These are phyloP conservation scores for Epichloe amarillans DNA, from an alignment of 2,329 filamentous ascomycete genomes.

Conservation along the genomic window DNA sequence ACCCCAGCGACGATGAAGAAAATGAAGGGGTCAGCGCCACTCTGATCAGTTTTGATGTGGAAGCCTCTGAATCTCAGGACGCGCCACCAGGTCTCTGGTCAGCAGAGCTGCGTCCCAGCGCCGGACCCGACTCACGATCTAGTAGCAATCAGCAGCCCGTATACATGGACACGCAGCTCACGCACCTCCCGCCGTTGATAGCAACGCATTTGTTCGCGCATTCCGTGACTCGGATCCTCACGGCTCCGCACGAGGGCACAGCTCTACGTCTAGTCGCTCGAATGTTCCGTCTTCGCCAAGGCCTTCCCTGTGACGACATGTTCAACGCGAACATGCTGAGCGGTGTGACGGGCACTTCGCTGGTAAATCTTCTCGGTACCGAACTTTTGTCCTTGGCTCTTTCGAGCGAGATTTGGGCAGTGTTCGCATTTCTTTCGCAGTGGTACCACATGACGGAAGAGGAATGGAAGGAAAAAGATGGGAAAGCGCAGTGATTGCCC, in stretches of 20 bases:
- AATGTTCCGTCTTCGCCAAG: slow-evolving; percentile 25
- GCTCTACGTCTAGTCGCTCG: slow-evolving; percentile 32
- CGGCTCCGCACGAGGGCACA: slow-evolving; percentile 33
- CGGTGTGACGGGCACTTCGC: slow-evolving; percentile 24
- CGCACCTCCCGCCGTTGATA: slow-evolving; percentile 33
- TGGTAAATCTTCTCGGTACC: slow-evolving; percentile 31
- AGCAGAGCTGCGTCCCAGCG: slow-evolving; percentile 42
- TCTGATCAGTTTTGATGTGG: slow-evolving; percentile 48
- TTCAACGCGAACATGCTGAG: slow-evolving; percentile 22
- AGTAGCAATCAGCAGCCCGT: slow-evolving; percentile 14
- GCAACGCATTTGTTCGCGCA: slow-evolving; percentile 35
- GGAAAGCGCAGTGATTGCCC: neutral
- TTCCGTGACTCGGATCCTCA: slow-evolving; percentile 26
- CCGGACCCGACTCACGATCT: slow-evolving; percentile 18
- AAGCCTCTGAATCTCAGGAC: slow-evolving; percentile 39
- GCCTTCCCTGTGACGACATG: slow-evolving; percentile 26
- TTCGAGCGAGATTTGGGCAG: slow-evolving; percentile 32
- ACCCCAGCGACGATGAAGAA: slow-evolving; percentile 43
- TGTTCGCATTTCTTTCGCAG: slow-evolving; percentile 24
- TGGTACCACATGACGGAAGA: slow-evolving; percentile 29
- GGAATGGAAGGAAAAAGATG: slow-evolving; percentile 27
- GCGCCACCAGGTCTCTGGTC: slow-evolving; percentile 41
- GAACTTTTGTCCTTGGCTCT: slow-evolving; percentile 33
- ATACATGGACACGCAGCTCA: slow-evolving; percentile 37
- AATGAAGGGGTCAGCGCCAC: slow-evolving; percentile 41